Percentiles rank a stretch among this genome's conserved stretches.
Conservation (phyloP, 1,284 basidiomycete genomes). For the Tilletia setariae region DNA sequence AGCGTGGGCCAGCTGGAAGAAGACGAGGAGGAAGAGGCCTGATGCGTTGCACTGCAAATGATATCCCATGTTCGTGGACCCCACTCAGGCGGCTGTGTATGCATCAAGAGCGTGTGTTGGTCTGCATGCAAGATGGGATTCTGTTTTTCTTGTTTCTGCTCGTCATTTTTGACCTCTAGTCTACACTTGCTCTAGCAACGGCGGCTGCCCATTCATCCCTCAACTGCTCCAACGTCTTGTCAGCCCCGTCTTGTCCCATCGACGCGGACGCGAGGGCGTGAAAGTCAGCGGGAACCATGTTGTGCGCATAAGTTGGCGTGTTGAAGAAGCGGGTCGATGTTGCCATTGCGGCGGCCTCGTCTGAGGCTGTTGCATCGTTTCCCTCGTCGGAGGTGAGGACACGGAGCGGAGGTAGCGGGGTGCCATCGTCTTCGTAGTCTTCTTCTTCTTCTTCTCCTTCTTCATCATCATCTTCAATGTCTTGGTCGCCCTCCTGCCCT, state of each 20-base stretch:
- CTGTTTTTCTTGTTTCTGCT: too few species aligned
- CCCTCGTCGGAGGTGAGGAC: constrained; percentile 22
- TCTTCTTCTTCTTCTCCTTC: constrained; percentile 25
- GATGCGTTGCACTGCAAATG: too few species aligned
- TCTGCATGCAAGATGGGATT: neutral
- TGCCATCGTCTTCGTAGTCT: constrained; percentile 23
- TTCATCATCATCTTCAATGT: constrained; percentile 7
- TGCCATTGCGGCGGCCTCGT: constrained; percentile 31
- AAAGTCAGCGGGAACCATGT: constrained; percentile 88
- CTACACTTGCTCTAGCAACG: constrained; percentile 12
- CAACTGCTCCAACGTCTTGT: constrained; percentile 71
- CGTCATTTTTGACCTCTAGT: neutral
- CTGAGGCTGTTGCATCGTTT: constrained; percentile 8
- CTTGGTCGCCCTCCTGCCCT: neutral
- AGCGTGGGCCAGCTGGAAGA: constrained; percentile 45
- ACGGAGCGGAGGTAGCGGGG: constrained; percentile 28
- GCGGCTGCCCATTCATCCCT: constrained; percentile 62
- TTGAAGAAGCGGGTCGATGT: constrained; percentile 67
- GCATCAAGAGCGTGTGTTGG: neutral
- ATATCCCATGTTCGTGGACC: too few species aligned
- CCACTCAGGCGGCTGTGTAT: neutral
- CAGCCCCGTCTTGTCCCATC: constrained; percentile 55
- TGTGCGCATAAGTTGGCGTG: constrained; percentile 73
- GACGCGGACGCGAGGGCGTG: constrained; percentile 64
- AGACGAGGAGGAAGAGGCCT: constrained; percentile 38